A percentile compares a stretch with the other conserved stretches of the same genome.
Evolutionary conservation across 192 early-diverging fungal species (phyloP).

Genomic region (Coemansia sp.): DNA sequence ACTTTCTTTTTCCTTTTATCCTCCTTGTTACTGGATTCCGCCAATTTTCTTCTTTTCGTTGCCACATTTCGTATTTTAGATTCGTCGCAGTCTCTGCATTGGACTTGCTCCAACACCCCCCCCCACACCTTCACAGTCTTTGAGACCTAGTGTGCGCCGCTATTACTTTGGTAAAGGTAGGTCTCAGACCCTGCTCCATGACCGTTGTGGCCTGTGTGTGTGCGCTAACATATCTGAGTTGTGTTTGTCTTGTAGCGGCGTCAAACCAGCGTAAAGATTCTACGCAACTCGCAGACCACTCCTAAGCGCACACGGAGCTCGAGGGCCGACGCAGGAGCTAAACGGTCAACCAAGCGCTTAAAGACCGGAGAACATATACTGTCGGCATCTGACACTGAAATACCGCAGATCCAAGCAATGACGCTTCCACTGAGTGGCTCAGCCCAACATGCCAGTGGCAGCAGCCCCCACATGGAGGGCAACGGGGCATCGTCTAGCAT

Average conservation of each 20-base stretch:
- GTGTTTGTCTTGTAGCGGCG: constrained; percentile 11
- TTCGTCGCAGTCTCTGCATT: not conserved
- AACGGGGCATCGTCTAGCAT: not conserved
- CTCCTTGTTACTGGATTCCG: not conserved
- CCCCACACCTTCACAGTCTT: not conserved
- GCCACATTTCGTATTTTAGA: not conserved
- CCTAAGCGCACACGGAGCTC: constrained; percentile 48
- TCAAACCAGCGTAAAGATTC: constrained; percentile 35
- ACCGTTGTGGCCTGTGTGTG: not conserved
- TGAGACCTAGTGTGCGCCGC: constrained; percentile 12
- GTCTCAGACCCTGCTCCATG: not conserved
- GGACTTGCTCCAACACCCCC: not conserved
- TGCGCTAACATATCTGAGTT: not conserved
- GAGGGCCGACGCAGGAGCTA: constrained; percentile 18
- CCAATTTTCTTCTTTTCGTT: not conserved
- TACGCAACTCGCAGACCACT: constrained; percentile 41
- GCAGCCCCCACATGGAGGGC: not conserved
- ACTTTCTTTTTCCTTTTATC: not conserved
- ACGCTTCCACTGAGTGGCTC: constrained; percentile 12
- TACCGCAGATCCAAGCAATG: constrained; percentile 22
- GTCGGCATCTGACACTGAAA: constrained; percentile 2
- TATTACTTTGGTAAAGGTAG: constrained; percentile 24
- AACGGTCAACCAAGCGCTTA: constrained; percentile 34
- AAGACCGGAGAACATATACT: constrained; percentile 20
- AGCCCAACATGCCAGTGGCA: not conserved